Base-by-base conservation (phyloP, 2,329 filamentous ascomycete species). In the Aureobasidium leucospermi region DNA sequence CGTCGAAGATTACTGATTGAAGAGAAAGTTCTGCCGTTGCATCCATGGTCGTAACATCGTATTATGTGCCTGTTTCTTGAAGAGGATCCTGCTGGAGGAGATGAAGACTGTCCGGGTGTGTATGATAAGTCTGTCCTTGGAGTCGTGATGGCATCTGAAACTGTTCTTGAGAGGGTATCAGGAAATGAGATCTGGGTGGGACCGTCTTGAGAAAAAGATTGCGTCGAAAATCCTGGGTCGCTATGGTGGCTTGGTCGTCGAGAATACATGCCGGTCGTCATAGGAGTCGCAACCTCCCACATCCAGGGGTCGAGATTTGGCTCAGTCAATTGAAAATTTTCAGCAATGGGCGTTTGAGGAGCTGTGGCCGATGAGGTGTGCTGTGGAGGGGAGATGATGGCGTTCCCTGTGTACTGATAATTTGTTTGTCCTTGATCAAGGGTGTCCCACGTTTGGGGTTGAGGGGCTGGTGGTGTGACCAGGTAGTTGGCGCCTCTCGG, bases 1-100 rank as follows among this genome's bases (percentile, higher is more conserved):
- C 48, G 48, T 41, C 48, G 39, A 23, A n/a, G 36, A 36, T 52
- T 52, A 23, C 48, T 52, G 48, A 52, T 41, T n/a, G 48, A 52
- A 6, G 48, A 52, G 36, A 52, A 52, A 6, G 9, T 52, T 13
- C 48, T 19, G 5, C 48, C 48, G 13, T 41, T 31, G 15, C 48
- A 52, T 11, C 36, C 48, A 41, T 52, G 48, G 19, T 52, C 48
- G 23, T 29, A 41, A 23, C 48, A 52, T 41, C 48, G 28, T 3
- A 52, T 39, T 10, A n/a, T 10, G 36, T 23, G 34, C 23, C 48
- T 41, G 23, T 19, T 9, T n/a, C 16, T 11, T n/a, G 23, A 23
- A 23, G 23, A 23, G 23, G 23, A 23, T 23, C 23, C 23, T 23
- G 23, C 23, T 23, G 23, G 23, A 23, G 32, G 11, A n/a, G 32